phyloP scores from a whole-genome alignment of 371 early-diverging fungal species.

The Coemansia sp. region DNA sequence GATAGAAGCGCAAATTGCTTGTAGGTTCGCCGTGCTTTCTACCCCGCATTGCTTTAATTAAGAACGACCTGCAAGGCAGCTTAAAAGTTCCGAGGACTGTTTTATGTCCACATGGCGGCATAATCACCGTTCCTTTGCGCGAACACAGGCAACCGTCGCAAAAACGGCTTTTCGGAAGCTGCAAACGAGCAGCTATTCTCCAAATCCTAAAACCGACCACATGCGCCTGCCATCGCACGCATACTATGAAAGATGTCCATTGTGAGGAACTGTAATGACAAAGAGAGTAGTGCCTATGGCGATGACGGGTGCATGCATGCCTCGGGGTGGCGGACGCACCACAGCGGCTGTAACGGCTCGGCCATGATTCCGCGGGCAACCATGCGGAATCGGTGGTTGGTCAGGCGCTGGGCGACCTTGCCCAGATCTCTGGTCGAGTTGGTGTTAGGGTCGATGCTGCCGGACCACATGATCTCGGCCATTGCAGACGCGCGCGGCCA shows the following conservation, averaged over 20 bases:
- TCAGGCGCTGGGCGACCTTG: constrained; percentile 67
- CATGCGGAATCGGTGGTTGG: constrained; percentile 72
- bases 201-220: neutral
- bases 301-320: constrained; percentile 53
- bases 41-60: neutral
- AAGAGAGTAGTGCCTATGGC: neutral
- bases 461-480: constrained; percentile 77
- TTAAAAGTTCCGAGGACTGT: no score
- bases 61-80: no score
- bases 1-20: neutral
- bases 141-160: no score
- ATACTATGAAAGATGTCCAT: neutral
- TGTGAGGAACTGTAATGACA: neutral
- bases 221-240: neutral
- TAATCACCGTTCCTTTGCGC: no score
- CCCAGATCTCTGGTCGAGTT: constrained; percentile 52
- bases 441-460: constrained; percentile 55
- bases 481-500: constrained; percentile 78
- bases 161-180: no score
- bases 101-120: no score
- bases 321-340: constrained; percentile 68
- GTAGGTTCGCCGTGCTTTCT: neutral
- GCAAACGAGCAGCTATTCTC: no score
- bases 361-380: constrained; percentile 67
- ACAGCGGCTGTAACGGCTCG: constrained; percentile 67